A percentile compares a stretch with the other conserved stretches of the same genome.
phyloP scores from a whole-genome alignment of 371 early-diverging fungal species.

The Mortierella sp. region DNA sequence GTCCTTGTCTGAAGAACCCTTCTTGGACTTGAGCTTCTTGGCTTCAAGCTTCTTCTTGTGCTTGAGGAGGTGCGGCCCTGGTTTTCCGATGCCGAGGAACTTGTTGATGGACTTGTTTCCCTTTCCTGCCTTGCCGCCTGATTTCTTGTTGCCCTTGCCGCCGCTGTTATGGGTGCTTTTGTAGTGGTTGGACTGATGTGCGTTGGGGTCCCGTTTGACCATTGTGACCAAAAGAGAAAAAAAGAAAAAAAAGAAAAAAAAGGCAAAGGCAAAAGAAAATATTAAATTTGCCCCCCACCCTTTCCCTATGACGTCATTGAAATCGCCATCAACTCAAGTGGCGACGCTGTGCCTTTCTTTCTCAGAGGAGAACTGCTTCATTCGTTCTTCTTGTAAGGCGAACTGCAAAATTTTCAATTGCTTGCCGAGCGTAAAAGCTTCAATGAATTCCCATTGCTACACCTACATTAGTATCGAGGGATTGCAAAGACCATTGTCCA shows the following conservation, averaged over 20 bases:
- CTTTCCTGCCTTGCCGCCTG: slow-evolving; percentile 35
- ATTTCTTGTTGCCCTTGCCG: slow-evolving; percentile 32
- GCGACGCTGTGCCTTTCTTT: no score
- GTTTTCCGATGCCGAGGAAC: slow-evolving; percentile 42
- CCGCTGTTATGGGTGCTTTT: slow-evolving; percentile 33
- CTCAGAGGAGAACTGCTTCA: no score
- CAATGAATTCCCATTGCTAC: no score
- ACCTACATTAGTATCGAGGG: no score
- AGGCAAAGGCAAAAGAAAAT: no score
- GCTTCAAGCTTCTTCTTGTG: slow-evolving; percentile 22
- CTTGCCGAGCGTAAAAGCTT: no score
- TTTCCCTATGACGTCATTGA: no score
- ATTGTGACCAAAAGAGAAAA: slow-evolving; percentile 3
- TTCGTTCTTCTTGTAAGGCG: no score
- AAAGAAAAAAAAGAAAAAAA: not conserved
- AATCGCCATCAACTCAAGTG: no score
- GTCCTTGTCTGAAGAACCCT: not conserved
- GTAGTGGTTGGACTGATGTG: slow-evolving; percentile 48
- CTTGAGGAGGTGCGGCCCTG: slow-evolving; percentile 41
- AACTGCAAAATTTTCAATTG: no score
- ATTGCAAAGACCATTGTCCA: no score
- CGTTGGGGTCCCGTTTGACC: slow-evolving; percentile 45
- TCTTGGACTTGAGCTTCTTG: slow-evolving; percentile 11
- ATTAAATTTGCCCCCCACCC: no score
- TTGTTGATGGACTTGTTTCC: slow-evolving; percentile 51